Percentiles rank a stretch among this genome's conserved stretches.
Conservation (phyloP, 2,329 filamentous ascomycete genomes). For the Chaetomium olivaceum region DNA sequence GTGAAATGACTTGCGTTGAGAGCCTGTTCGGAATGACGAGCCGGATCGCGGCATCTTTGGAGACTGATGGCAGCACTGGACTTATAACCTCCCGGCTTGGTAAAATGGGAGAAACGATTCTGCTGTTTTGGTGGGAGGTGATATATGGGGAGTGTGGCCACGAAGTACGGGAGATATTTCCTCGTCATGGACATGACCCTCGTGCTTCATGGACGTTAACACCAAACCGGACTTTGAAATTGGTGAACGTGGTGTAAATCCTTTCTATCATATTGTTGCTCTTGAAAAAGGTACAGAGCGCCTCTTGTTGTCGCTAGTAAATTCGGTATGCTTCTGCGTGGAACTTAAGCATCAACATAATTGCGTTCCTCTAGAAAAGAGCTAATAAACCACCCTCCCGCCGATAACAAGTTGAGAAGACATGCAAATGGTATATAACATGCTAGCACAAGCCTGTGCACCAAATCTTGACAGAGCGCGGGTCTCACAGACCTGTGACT, state of each 20-base stretch:
- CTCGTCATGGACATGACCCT: neutral
- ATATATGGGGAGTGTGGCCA: neutral
- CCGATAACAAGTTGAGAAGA: constrained; percentile 19
- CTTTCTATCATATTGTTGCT: neutral
- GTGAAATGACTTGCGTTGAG: no score
- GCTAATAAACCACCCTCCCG: neutral
- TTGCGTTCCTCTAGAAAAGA: constrained; percentile 10
- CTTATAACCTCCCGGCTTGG: no score
- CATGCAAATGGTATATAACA: constrained; percentile 30
- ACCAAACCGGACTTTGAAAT: neutral
- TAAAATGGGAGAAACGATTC: no score
- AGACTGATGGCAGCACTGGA: no score
- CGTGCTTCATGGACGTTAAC: neutral
- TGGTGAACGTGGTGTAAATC: neutral
- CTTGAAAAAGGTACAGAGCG: neutral
- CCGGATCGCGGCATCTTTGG: no score
- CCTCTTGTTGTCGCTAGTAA: no score
- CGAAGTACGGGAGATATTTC: neutral
- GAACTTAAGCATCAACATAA: neutral
- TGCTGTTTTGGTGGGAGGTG: no score
- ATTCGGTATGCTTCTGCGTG: neutral
- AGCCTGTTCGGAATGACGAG: no score
- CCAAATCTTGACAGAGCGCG: neutral
- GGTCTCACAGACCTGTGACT: no score
- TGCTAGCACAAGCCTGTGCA: constrained; percentile 19